Evolutionary conservation across 768 basidiomycete species (phyloP), one percentile per base, ranked within the genome.

Genomic region (Russula griseocarnosa): DNA sequence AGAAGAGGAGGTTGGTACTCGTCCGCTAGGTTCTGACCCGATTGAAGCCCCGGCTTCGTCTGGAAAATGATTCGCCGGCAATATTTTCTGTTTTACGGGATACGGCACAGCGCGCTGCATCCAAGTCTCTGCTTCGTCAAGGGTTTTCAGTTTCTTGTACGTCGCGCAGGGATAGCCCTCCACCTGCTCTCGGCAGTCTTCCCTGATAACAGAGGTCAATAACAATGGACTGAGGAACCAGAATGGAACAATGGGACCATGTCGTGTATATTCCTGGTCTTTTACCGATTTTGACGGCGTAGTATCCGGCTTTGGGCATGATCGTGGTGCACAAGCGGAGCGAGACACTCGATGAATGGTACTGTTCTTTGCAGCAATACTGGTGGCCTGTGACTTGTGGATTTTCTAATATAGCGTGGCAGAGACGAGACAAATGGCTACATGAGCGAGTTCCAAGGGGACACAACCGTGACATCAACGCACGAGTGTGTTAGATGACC

Each of bases 261-360:
- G 84, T 81, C 2, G 65, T 62, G 72, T 86, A 94, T 5, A 94
- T 76, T 0, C 93, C 93, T 0, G 85, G 79, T 13, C 70, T 66
- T 40, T 77, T 75, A 11, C 93, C 93, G n/a, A 73, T 77, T 40
- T 76, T 78, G 9, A 96, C 92, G 28, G 90, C 88, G 71, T 92
- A 94, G 72, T 81, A 92, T 5, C 72, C 77, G n/a, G 67, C 75
- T 71, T 54, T 67, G 26, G 67, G 61, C 61, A 62, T 68, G 13
- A 22, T 14, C 10, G 20, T 55, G 34, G 42, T 16, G 54, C 32
- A 49, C n/a, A 9, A 16, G 40, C 38, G 49, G 10, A 51, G 7
- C 44, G 30, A 18, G 22, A 64, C 2, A 49, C 18, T 22, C n/a
- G 14, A 40, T 3, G 47, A 16, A 36, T 22, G 47, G 26, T 26